phyloP scores from a whole-genome alignment of 164 flowering plant genomes.

The Berberis thunbergii region DNA sequence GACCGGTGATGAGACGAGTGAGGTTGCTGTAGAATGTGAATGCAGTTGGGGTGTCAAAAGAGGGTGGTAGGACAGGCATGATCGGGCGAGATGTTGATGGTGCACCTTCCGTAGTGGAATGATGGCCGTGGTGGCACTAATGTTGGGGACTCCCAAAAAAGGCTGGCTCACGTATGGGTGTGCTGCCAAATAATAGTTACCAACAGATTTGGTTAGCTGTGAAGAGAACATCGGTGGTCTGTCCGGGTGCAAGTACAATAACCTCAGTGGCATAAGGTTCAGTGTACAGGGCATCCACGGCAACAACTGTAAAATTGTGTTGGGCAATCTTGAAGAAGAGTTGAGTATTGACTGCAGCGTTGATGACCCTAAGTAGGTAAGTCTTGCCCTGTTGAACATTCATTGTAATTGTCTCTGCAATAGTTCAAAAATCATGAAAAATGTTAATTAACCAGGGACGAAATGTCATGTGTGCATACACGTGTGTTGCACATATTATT shows the following conservation, averaged over 20 bases:
- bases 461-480: no score
- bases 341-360: conserved; percentile 14
- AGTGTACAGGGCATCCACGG: conserved; percentile 61
- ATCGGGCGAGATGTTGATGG: conserved; percentile 14
- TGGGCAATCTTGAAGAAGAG: conserved; percentile 66
- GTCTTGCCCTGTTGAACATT: neutral
- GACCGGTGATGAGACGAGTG: conserved; percentile 27
- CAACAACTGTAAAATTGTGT: conserved; percentile 64
- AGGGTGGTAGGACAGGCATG: conserved; percentile 50
- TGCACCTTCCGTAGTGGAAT: conserved; percentile 19
- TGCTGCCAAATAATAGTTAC: conserved; percentile 62
- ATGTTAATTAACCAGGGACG: no score
- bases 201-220: conserved; percentile 34
- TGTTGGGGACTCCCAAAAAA: conserved; percentile 13
- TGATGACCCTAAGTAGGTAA: neutral
- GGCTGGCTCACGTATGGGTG: conserved; percentile 30
- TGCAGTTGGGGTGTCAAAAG: conserved; percentile 57
- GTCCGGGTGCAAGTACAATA: conserved; percentile 57
- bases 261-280: conserved; percentile 49
- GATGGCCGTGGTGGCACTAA: conserved; percentile 39
- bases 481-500: no score
- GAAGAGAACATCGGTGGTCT: conserved; percentile 61
- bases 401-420: no score
- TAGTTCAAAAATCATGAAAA: no score
- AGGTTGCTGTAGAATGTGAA: conserved; percentile 39